phyloP scores from a whole-genome alignment of 805 yeast species.

The Yarrowia porcina region DNA sequence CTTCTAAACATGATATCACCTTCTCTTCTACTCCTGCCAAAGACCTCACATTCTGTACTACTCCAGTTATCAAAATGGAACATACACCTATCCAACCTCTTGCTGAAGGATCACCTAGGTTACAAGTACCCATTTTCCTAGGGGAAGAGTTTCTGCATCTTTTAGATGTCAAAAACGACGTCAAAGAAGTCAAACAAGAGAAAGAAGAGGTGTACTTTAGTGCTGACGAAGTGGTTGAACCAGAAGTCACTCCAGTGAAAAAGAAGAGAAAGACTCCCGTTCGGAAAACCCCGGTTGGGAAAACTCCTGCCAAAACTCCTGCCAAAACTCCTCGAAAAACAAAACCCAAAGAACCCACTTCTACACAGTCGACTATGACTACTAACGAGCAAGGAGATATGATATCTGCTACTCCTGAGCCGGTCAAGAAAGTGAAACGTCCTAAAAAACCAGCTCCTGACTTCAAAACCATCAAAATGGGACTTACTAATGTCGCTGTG shows the following conservation, averaged over 20 bases:
- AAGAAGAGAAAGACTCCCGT: too few species aligned
- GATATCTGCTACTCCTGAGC: not conserved
- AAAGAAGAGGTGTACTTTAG: not conserved
- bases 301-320: not conserved
- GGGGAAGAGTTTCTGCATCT: slow-evolving; percentile 12
- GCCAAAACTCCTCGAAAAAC: not conserved
- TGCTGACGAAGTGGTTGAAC: not conserved
- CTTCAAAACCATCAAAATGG: slow-evolving; percentile 38
- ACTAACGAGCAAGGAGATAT: not conserved
- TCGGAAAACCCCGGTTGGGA: too few species aligned
- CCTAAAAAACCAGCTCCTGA: slow-evolving; percentile 33
- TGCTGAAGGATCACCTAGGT: too few species aligned
- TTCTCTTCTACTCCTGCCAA: too few species aligned
- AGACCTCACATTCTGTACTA: not conserved
- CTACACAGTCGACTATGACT: not conserved
- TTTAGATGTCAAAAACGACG: not conserved
- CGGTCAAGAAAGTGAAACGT: not conserved
- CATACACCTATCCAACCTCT: too few species aligned
- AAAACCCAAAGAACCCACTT: not conserved
- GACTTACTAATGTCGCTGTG: slow-evolving; percentile 37
- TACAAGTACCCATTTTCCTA: not conserved
- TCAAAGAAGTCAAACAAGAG: not conserved
- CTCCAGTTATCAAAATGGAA: not conserved
- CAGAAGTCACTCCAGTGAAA: too few species aligned
- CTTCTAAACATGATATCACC: too few species aligned